A percentile compares a stretch with the other conserved stretches of the same genome.
phyloP scores from a whole-genome alignment of 164 flowering plant species.

The Vitis labrusca region DNA sequence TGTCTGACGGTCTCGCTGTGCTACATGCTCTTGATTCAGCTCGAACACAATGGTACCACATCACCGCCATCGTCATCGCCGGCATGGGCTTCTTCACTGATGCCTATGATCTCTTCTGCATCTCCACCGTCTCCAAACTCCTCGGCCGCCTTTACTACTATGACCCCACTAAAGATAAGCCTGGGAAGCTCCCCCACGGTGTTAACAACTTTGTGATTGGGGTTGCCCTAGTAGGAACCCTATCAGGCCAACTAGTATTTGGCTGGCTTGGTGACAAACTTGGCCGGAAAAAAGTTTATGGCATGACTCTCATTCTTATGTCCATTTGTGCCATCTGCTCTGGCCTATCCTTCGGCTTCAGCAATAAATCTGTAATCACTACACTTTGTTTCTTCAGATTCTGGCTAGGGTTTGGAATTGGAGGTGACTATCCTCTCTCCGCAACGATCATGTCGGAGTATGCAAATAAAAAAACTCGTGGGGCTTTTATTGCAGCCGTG shows the following conservation, averaged over 20 bases:
- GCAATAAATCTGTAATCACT: constrained; percentile 30
- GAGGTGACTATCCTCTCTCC: constrained; percentile 54
- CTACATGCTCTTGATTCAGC: constrained; percentile 52
- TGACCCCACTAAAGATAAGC: constrained; percentile 11
- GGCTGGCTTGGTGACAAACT: constrained; percentile 65
- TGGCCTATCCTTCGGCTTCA: constrained; percentile 49
- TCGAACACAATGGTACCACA: constrained; percentile 55
- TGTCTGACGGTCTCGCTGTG: constrained; percentile 29
- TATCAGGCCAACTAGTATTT: constrained; percentile 51
- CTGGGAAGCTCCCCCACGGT: constrained; percentile 42
- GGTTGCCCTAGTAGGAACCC: constrained; percentile 53
- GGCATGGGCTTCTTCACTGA: constrained; percentile 76
- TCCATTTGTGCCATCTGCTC: constrained; percentile 49
- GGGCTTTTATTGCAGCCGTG: constrained; percentile 50
- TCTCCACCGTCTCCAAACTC: constrained; percentile 50
- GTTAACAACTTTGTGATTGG: constrained; percentile 43
- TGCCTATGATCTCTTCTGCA: constrained; percentile 65
- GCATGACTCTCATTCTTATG: constrained; percentile 58
- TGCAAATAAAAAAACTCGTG: constrained; percentile 51
- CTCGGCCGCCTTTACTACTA: constrained; percentile 56
- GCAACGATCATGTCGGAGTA: constrained; percentile 63
- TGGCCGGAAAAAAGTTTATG: constrained; percentile 56
- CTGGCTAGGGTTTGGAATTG: constrained; percentile 65
- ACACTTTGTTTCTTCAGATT: constrained; percentile 63
- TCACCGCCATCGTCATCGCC: constrained; percentile 49